These are phyloP conservation scores for Podila verticillata DNA, from an alignment of 192 early-diverging fungal species.

Conservation along the genomic window DNA sequence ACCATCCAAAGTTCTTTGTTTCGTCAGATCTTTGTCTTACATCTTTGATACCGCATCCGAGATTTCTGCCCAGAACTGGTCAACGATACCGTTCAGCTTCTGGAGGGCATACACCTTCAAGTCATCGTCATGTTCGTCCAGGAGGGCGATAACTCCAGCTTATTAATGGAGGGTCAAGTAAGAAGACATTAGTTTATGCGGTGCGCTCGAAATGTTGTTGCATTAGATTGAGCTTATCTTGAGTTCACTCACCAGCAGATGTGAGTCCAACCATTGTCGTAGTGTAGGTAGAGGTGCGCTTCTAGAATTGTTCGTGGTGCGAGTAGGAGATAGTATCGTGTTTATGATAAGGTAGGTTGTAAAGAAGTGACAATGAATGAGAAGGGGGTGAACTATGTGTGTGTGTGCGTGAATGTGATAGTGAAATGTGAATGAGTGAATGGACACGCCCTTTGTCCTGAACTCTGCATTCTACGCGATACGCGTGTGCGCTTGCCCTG, in stretches of 20 bases:
- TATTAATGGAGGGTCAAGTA: neutral
- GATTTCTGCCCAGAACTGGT: conserved; percentile 99
- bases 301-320: too few relatives aligned
- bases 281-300: neutral
- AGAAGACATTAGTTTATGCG: neutral
- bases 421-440: neutral
- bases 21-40: conserved; percentile 54
- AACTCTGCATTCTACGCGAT: neutral
- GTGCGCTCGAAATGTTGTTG: too few relatives aligned
- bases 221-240: neutral
- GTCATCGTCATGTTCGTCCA: conserved; percentile 92
- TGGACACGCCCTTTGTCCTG: neutral
- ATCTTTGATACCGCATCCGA: conserved; percentile 91
- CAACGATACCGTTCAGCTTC: conserved; percentile 89
- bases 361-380: neutral
- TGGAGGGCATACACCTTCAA: conserved; percentile 93
- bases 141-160: conserved; percentile 93
- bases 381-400: neutral
- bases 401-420: neutral
- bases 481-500: neutral
- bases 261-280: conserved; percentile 53
- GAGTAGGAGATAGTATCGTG: too few relatives aligned
- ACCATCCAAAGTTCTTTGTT: neutral
- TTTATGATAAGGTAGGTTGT: too few relatives aligned
- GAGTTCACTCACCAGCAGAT: conserved; percentile 45